Evolutionary conservation across 495 filamentous ascomycete species (phyloP), one percentile per base, ranked within the genome.

Genomic region (Corynascus novoguineensis): DNA sequence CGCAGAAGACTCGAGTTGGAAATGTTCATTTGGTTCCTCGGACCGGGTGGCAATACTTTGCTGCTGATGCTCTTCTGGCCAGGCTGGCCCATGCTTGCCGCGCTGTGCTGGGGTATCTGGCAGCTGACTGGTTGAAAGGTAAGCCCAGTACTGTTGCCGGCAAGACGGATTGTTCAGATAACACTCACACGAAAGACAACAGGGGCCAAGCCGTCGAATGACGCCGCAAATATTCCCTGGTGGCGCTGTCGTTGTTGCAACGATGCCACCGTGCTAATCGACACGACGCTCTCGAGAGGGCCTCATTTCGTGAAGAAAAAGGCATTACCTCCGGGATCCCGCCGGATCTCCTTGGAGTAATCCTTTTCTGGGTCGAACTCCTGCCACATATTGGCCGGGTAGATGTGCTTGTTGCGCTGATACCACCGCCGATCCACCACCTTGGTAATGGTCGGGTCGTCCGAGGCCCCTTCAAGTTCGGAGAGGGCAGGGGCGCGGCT

Each of bases 351-450:
- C 57, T 81, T 83, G 58, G 84, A 78, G 67, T 97, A 96, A 58
- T 97, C 87, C 71, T 85, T 86, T 27, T 85, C 86, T 1, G 90
- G 88, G 58, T 97, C 92, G 71, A 95, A 98, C 57, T 95, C 88
- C 57, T 91, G 89, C 93, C 93, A 98, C 15, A 93, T 78, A 68
- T 88, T 96, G 6, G 92, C 93, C 0, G 93, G 93, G 70, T 91
- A 97, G 46, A 97, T 97, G 62, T 98, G 93, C 69, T 97, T 98
- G 69, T 97, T 95, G 61, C 85, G 79, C 74, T 96, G 89, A 67
- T 97, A 98, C 93, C 93, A 98, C 55, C 93, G 74, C 44, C 93
- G 79, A 73, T 98, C 93, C 2, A 98, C 93, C 8, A 97, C 93
- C 69, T 96, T 97, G 24, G 93, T 98, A 55, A 89, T 76, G 4